phyloP scores from a whole-genome alignment of 2,329 filamentous ascomycete genomes.

The Alternaria brassicae region DNA sequence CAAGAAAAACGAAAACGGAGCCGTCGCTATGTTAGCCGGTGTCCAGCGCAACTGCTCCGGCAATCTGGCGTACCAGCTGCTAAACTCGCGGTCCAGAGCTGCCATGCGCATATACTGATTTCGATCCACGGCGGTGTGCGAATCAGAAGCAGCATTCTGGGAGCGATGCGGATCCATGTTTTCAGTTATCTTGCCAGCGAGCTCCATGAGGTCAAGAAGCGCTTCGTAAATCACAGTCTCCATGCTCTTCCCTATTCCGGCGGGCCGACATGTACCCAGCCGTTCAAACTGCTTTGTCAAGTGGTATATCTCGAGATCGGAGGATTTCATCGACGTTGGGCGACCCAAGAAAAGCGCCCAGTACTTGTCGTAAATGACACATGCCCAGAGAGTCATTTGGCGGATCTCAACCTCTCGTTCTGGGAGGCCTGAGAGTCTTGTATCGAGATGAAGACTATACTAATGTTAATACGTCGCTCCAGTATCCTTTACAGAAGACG shows the following conservation, averaged over 20 bases:
- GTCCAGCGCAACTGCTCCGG: slow-evolving; percentile 55
- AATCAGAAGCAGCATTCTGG: slow-evolving; percentile 34
- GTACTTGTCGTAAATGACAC: slow-evolving; percentile 61
- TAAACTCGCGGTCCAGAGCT: slow-evolving; percentile 61
- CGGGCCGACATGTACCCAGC: slow-evolving; percentile 50
- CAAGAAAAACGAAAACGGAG: slow-evolving; percentile 58
- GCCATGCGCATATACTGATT: slow-evolving; percentile 60
- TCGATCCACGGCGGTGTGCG: slow-evolving; percentile 49
- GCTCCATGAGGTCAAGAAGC: slow-evolving; percentile 63
- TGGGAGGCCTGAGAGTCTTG: slow-evolving; percentile 52
- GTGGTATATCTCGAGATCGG: slow-evolving; percentile 59
- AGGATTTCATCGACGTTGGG: slow-evolving; percentile 61
- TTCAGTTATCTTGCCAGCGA: slow-evolving; percentile 62
- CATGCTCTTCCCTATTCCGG: slow-evolving; percentile 42
- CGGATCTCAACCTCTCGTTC: slow-evolving; percentile 58
- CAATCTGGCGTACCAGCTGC: slow-evolving; percentile 62
- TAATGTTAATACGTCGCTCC: background rate
- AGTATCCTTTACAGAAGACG: background rate
- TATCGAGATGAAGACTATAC: slow-evolving; percentile 59
- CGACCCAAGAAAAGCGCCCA: slow-evolving; percentile 64
- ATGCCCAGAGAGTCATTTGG: slow-evolving; percentile 61
- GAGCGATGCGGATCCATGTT: slow-evolving; percentile 46
- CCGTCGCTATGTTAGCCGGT: slow-evolving; percentile 45
- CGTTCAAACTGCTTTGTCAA: slow-evolving; percentile 57
- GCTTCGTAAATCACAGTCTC: slow-evolving; percentile 59